Conservation (phyloP, 257 asterid species). For the Parsonsia alboflavescens region DNA sequence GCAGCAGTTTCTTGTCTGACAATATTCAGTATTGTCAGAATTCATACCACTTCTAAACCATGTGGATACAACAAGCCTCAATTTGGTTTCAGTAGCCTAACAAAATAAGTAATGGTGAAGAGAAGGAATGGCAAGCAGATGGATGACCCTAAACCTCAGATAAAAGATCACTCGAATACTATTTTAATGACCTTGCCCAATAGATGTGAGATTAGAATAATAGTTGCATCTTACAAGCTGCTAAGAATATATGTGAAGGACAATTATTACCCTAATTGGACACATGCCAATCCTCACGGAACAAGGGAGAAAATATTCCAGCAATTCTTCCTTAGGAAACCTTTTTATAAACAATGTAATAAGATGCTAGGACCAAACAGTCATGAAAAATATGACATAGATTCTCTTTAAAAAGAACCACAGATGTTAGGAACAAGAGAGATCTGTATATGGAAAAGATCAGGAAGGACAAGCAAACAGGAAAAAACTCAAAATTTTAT, state of each 20-base stretch:
- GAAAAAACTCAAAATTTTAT: too few species aligned
- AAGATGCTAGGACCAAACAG: neutral
- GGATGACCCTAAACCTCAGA: neutral
- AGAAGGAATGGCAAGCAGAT: neutral
- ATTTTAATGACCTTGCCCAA: neutral
- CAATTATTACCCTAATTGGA: neutral
- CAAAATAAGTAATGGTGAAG: neutral
- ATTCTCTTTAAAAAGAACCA: neutral
- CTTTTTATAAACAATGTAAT: neutral
- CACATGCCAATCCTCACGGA: neutral
- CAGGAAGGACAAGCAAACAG: too few species aligned
- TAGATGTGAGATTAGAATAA: neutral
- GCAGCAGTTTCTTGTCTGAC: neutral
- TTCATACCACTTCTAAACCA: neutral
- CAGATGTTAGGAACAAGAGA: neutral
- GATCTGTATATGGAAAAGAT: too few species aligned
- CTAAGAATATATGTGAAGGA: neutral
- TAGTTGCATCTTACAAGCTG: neutral
- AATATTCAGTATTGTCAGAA: neutral
- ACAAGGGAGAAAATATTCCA: neutral
- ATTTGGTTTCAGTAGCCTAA: neutral
- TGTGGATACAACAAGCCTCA: neutral
- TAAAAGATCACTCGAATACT: neutral
- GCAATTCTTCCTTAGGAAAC: neutral
- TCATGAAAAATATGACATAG: neutral